Base-by-base conservation (phyloP, 1,139 yeast genomes). In the Martiniozyma asiatica region DNA sequence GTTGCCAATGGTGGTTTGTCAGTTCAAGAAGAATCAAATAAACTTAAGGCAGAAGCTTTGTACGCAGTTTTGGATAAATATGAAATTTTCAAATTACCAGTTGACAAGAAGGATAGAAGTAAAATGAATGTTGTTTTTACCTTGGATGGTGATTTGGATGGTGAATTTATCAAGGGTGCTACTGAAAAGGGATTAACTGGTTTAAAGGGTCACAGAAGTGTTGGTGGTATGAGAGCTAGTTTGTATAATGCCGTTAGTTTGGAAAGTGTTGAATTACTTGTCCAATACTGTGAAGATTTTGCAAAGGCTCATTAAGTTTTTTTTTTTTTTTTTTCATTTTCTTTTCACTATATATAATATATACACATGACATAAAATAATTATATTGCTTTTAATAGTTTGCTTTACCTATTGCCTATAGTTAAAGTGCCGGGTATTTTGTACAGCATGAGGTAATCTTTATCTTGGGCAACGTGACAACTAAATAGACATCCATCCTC, bases 181-280 rank as follows among this genome's bases (percentile, higher is more conserved):
- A 68, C 58, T 25, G 62, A 51, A 24, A 62, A 60, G 14, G 50
- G 55, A 1, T 62, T 87, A 40, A 59, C 72, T 10, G 97, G 96
- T 4, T 65, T 89, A 47, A 84, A 87, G 59, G 98, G 98, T 17
- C 97, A 89, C 54, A 72, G 98, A 54, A 81, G 95, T 8, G 97
- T 89, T 28, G 97, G 97, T 28, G 98, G 98, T 23, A 79, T 87
- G 59, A 77, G 98, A 56, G 89, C 94, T 14, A 85, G 96, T 10
- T 63, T 85, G 35, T 82, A 89, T 55, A 89, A 89, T 50, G 96
- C 97, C 10, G 81, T 89, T 27, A 53, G 74, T 8, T 60, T 72
- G 31, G 63, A 66, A 27, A 73, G 89, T 43, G 78, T 77, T 17
- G 62, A 75, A 37, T 49, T 61, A 31, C 63, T 85, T 43, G 75